Evolutionary conservation across 495 filamentous ascomycete genomes (phyloP), one percentile per base, ranked within the genome.

Genomic region (Daldinia vernicosa): DNA sequence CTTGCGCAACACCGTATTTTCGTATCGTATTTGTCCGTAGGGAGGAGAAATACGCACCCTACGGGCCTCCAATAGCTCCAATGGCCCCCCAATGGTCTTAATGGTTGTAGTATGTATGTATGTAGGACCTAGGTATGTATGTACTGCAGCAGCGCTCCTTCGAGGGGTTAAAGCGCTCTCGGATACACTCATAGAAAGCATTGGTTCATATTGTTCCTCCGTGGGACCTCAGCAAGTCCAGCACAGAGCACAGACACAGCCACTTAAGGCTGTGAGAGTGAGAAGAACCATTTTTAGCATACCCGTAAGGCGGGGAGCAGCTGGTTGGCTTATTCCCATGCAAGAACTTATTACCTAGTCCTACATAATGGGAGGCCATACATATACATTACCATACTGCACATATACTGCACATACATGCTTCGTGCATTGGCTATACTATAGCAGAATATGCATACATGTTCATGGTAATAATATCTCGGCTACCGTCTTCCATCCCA

Each of bases 1-100:
- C 58, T 73, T 69, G 70, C 66, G 70, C 70, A 73, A 73, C 70
- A 73, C 70, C 70, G 70, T 73, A 73, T 73, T 73, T 69, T 69
- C 70, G 61, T 27, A 73, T 73, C 70, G 70, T 73, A 73, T 73
- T 73, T 66, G 61, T 53, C 56, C 60, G 64, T 28, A 60, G 53
- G 9, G 53, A 64, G 24, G 24, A 53, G 26, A 28, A 15, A 17
- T 17, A 30, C 28, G 28, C 28, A 28, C 43, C 43, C 19, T 19
- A 47, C 14, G 43, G 37, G 17, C 43, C 43, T 22, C 43, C 17
- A 47, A 47, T 47, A 9, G 43, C 4, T 6, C 15, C 39, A 17
- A 43, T 43, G 15, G 39, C 19, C 8, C 19, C 8, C 7, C 17
- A 47, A 19, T 12, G 43, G 33, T 35, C 33, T 12, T 11, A 45